Conservation (phyloP, 495 filamentous ascomycete species). For the Entonaema liquescens region DNA sequence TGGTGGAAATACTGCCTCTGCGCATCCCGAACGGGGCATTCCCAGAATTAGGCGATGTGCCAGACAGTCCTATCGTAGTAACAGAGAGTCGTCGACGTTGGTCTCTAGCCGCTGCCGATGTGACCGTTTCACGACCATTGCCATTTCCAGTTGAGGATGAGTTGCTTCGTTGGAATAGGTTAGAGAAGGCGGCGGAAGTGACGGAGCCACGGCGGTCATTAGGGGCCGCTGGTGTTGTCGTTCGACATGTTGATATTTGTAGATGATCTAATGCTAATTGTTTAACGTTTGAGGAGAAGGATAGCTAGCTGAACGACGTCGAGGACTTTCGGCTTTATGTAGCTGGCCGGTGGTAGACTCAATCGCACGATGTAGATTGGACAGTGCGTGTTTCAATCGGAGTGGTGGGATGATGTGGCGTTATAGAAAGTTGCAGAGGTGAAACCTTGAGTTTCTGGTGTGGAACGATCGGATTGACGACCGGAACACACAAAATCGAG, state of each 20-base stretch:
- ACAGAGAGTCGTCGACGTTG: slow-evolving; percentile 88
- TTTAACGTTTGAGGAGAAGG: slow-evolving; percentile 2
- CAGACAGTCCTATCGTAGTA: slow-evolving; percentile 82
- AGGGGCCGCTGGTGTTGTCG: slow-evolving; percentile 47
- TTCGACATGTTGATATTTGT: slow-evolving; percentile 42
- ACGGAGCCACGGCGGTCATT: slow-evolving; percentile 64
- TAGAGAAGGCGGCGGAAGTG: slow-evolving; percentile 62
- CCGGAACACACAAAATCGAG: slow-evolving; percentile 5
- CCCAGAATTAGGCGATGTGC: slow-evolving; percentile 73
- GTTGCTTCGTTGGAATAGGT: slow-evolving; percentile 62
- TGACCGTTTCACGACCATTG: slow-evolving; percentile 69
- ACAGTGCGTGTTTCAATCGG: slow-evolving; percentile 22
- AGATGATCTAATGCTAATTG: background rate
- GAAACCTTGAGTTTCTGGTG: slow-evolving; percentile 26
- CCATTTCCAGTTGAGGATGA: slow-evolving; percentile 51
- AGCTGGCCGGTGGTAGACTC: background rate
- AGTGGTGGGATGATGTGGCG: slow-evolving; percentile 40
- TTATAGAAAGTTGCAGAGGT: slow-evolving; percentile 27
- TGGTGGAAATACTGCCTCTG: slow-evolving; percentile 78
- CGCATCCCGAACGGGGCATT: slow-evolving; percentile 65
- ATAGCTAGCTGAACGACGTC: background rate
- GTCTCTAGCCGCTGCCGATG: slow-evolving; percentile 71
- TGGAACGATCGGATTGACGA: slow-evolving; percentile 28
- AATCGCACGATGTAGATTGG: slow-evolving; percentile 27
- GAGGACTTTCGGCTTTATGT: slow-evolving; percentile 13